phyloP scores from a whole-genome alignment of 192 early-diverging fungal genomes.

The Nowakowskiella sp. region DNA sequence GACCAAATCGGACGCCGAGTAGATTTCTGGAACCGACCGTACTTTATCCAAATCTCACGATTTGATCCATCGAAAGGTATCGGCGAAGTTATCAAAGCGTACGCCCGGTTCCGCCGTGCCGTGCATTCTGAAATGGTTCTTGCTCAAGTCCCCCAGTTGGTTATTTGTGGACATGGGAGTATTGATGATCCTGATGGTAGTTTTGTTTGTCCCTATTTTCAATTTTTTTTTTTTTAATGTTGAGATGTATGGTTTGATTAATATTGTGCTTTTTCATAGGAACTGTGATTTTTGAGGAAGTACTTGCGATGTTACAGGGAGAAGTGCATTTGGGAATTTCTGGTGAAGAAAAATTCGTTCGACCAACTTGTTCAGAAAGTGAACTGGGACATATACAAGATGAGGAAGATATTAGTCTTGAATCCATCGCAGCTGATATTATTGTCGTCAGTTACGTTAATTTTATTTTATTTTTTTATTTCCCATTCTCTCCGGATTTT shows the following conservation, averaged over 20 bases:
- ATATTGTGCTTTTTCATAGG: too few relatives aligned
- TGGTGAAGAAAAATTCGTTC: slow-evolving; percentile 10
- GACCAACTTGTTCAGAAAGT: slow-evolving; percentile 7
- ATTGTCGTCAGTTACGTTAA: background rate
- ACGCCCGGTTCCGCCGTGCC: slow-evolving; percentile 51
- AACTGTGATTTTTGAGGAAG: slow-evolving; percentile 38
- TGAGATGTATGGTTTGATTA: slow-evolving; percentile 43
- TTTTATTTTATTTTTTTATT: too few relatives aligned
- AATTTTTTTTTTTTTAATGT: too few relatives aligned
- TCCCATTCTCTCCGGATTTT: background rate
- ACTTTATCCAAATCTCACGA: slow-evolving; percentile 72
- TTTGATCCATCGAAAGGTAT: slow-evolving; percentile 86
- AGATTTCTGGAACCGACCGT: slow-evolving; percentile 47
- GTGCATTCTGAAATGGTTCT: slow-evolving; percentile 29
- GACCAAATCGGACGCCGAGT: slow-evolving; percentile 56
- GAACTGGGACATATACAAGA: background rate
- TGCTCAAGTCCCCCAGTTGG: slow-evolving; percentile 57
- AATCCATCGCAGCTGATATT: background rate
- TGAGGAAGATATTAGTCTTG: background rate
- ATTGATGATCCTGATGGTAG: slow-evolving; percentile 80
- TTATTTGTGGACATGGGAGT: slow-evolving; percentile 68
- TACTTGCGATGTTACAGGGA: slow-evolving; percentile 47
- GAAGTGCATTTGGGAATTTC: slow-evolving; percentile 39
- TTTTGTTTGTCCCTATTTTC: too few relatives aligned
- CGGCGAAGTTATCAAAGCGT: slow-evolving; percentile 62